Conservation (phyloP, 225 moss, liverwort and hornwort genomes). For the Lunularia cruciata region DNA sequence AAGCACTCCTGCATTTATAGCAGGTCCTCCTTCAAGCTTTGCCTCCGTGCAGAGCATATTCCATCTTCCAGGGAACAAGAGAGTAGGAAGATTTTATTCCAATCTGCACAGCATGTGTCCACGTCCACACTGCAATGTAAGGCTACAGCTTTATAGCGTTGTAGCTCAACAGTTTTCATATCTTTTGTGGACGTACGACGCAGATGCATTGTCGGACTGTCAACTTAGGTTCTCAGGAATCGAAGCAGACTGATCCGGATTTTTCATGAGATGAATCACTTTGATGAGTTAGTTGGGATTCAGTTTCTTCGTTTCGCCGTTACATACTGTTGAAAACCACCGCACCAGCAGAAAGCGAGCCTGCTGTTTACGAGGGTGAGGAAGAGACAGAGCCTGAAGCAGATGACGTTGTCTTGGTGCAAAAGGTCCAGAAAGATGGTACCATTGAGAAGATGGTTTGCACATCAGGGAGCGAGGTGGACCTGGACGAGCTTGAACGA, state of each 20-base stretch:
- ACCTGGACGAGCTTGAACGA: constrained; percentile 94
- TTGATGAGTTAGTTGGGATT: too few species aligned
- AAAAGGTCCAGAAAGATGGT: constrained; percentile 84
- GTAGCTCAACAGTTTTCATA: too few species aligned
- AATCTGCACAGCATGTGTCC: too few species aligned
- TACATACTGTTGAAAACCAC: constrained; percentile 76
- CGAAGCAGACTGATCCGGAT: too few species aligned
- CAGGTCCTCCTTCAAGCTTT: constrained; percentile 47
- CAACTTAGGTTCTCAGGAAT: too few species aligned
- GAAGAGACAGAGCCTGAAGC: constrained; percentile 65
- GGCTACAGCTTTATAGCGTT: too few species aligned
- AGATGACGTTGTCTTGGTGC: constrained; percentile 84
- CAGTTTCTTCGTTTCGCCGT: background rate
- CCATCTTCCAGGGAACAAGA: too few species aligned
- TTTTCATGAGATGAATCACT: too few species aligned
- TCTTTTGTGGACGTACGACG: too few species aligned
- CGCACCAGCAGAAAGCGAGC: constrained; percentile 58
- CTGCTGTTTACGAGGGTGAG: constrained; percentile 52
- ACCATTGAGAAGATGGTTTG: constrained; percentile 90
- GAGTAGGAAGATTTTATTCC: background rate
- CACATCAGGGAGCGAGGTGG: constrained; percentile 85
- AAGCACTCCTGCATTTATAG: constrained; percentile 48
- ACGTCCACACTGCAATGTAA: too few species aligned
- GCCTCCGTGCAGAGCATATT: constrained; percentile 5
- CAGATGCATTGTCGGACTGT: too few species aligned